Conservation (phyloP, 176 grass and related monocot species). For the Lolium perenne region DNA sequence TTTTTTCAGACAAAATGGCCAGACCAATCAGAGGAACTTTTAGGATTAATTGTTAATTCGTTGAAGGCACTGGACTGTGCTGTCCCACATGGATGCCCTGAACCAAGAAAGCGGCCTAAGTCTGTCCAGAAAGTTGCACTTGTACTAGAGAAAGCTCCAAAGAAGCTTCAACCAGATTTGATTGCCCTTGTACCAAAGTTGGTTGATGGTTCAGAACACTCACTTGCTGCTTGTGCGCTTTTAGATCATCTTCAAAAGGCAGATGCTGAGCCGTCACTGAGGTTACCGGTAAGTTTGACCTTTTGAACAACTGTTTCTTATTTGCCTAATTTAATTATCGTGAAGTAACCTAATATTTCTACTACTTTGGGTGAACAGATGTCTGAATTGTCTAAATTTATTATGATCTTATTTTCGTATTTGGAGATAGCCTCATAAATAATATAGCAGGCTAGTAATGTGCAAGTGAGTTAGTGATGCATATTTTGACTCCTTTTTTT, state of each 20-base stretch:
- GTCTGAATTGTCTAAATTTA: conserved; percentile 9
- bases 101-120: conserved; percentile 68
- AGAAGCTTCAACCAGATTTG: conserved; percentile 78
- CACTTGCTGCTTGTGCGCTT: conserved; percentile 68
- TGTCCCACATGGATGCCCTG: conserved; percentile 73
- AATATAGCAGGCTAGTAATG: conserved; percentile 1
- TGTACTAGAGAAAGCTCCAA: conserved; percentile 88
- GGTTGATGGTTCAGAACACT: conserved; percentile 81
- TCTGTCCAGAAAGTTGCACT: conserved; percentile 78
- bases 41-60: conserved; percentile 89
- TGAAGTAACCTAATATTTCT: conserved; percentile 14
- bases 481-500: conserved; percentile 19
- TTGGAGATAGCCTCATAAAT: conserved; percentile 30
- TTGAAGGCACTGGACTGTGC: conserved; percentile 75
- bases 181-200: conserved; percentile 88
- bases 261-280: conserved; percentile 65
- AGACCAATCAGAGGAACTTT: conserved; percentile 82
- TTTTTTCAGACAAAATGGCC: conserved; percentile 85
- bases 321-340: conserved; percentile 1
- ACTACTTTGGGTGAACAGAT: conserved; percentile 21
- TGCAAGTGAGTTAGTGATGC: conserved; percentile 28
- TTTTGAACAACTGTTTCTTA: not conserved
- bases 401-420: conserved; percentile 37
- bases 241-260: conserved; percentile 70
- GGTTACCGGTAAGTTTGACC: conserved; percentile 65